phyloP scores from a whole-genome alignment of 805 yeast genomes.

The Lachancea cidri region DNA sequence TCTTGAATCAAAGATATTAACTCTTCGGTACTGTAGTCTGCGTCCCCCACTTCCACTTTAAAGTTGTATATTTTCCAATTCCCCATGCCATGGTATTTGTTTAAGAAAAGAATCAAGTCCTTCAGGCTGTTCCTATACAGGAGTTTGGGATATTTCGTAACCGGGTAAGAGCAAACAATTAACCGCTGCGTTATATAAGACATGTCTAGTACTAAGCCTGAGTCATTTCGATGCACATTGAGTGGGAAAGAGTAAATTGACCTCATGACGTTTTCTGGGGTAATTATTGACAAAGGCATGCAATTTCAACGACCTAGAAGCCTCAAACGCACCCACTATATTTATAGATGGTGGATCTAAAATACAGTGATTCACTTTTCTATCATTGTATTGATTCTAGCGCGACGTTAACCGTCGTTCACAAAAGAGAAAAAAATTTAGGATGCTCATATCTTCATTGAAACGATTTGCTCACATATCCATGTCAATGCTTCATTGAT shows the following conservation, averaged over 20 bases:
- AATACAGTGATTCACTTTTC: too few relatives aligned
- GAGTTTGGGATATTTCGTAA: conserved; percentile 38
- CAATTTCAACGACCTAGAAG: too few relatives aligned
- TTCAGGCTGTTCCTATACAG: conserved; percentile 48
- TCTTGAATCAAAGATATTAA: conserved; percentile 7
- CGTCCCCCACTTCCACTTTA: conserved; percentile 48
- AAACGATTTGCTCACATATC: conserved; percentile 18
- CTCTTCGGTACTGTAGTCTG: conserved; percentile 31
- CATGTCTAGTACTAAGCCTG: conserved; percentile 47
- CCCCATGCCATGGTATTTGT: conserved; percentile 38
- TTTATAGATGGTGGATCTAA: too few relatives aligned
- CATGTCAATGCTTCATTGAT: conserved; percentile 23
- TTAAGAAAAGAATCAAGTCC: conserved; percentile 47
- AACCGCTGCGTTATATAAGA: conserved; percentile 60
- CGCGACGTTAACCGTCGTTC: too few relatives aligned
- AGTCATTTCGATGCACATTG: conserved; percentile 23
- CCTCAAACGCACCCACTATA: too few relatives aligned
- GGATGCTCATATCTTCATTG: too few relatives aligned
- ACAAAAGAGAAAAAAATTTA: too few relatives aligned
- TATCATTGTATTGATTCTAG: too few relatives aligned
- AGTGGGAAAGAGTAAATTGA: conserved; percentile 22
- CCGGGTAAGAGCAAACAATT: conserved; percentile 76
- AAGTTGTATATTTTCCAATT: conserved; percentile 76
- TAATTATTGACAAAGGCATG: conserved; percentile 7
- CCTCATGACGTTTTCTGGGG: conserved; percentile 15